Evolutionary conservation across 768 basidiomycete genomes (phyloP).

Genomic region (Kwoniella sp.): DNA sequence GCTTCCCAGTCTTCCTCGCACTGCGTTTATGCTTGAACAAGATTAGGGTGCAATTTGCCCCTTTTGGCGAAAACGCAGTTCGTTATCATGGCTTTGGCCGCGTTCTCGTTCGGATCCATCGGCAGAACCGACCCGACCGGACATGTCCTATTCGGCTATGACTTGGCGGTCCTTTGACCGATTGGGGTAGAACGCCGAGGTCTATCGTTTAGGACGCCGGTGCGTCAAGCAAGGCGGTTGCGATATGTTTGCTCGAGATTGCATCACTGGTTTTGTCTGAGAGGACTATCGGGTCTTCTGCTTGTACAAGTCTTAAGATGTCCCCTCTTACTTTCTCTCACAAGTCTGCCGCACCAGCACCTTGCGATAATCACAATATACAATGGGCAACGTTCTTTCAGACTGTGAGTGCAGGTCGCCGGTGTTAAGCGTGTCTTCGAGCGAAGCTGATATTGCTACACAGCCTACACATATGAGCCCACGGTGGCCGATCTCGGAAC

Average conservation of each 20-base stretch:
- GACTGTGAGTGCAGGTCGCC: constrained; percentile 2
- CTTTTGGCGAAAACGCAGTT: background rate
- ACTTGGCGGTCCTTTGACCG: constrained; percentile 4
- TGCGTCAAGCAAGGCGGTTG: too few species aligned
- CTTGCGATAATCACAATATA: background rate
- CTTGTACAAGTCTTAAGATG: too few species aligned
- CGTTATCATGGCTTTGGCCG: background rate
- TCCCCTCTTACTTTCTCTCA: too few species aligned
- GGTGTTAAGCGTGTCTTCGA: background rate
- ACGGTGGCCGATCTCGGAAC: constrained; percentile 16
- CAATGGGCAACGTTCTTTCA: constrained; percentile 22
- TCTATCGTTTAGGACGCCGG: background rate
- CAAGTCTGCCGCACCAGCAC: too few species aligned
- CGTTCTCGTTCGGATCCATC: background rate
- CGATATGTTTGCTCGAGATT: background rate
- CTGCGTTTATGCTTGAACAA: too few species aligned
- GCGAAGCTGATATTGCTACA: background rate
- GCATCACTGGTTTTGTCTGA: background rate
- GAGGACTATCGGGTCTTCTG: too few species aligned
- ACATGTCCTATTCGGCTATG: background rate
- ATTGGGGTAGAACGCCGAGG: background rate
- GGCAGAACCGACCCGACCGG: background rate
- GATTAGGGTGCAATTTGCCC: too few species aligned
- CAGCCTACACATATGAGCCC: constrained; percentile 19
- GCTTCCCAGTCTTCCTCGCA: too few species aligned